These are phyloP conservation scores for Russula emetica DNA, from an alignment of 768 basidiomycete species.

Conservation along the genomic window DNA sequence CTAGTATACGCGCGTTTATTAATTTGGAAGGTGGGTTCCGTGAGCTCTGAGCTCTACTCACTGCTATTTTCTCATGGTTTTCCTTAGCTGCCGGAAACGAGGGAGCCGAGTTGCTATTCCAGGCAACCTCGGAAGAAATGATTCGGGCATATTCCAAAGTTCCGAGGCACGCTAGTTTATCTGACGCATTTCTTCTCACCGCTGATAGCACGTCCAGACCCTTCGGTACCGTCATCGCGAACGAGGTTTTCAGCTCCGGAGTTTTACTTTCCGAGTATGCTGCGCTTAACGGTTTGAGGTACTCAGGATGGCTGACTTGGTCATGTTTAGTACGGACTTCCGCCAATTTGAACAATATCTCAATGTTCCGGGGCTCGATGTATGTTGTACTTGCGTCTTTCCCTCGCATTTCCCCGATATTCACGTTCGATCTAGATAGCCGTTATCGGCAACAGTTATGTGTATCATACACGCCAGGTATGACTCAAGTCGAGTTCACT, in stretches of 20 bases:
- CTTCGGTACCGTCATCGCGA: constrained; percentile 83
- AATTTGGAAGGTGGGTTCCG: constrained; percentile 75
- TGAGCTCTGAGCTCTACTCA: not conserved
- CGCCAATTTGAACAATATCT: constrained; percentile 89
- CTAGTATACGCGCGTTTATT: constrained; percentile 75
- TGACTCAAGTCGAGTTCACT: constrained; percentile 7
- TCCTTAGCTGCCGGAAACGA: constrained; percentile 73
- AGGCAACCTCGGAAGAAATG: constrained; percentile 95
- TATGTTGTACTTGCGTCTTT: constrained; percentile 37
- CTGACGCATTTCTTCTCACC: not conserved
- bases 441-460: constrained; percentile 84
- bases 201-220: constrained; percentile 46
- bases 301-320: constrained; percentile 12
- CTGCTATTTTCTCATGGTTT: constrained; percentile 8
- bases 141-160: constrained; percentile 84
- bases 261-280: constrained; percentile 84
- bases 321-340: constrained; percentile 74
- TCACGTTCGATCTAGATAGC: constrained; percentile 58
- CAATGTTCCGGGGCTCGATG: constrained; percentile 88
- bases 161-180: constrained; percentile 49
- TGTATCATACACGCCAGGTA: constrained; percentile 90
- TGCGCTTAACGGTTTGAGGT: not conserved
- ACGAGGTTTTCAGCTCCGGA: constrained; percentile 90
- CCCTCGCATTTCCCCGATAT: not conserved
- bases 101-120: constrained; percentile 88